Conservation (phyloP, 1,284 basidiomycete genomes). For the Ganoderma leucocontextum region DNA sequence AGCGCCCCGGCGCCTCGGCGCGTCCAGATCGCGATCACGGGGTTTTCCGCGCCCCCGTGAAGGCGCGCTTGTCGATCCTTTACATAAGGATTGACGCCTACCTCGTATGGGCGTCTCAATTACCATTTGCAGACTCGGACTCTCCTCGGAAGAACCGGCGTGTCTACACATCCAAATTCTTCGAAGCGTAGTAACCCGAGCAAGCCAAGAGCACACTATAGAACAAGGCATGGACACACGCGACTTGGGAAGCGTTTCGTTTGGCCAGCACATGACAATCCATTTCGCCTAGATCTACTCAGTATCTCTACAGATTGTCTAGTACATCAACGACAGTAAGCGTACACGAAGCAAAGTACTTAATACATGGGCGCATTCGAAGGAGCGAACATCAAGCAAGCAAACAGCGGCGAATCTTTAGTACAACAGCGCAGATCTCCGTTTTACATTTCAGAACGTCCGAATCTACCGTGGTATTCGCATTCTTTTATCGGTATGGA, state of each 20-base stretch:
- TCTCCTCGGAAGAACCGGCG: no score
- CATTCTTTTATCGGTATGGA: background rate
- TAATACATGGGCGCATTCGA: background rate
- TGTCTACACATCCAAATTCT: no score
- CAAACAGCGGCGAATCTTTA: background rate
- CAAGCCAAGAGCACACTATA: no score
- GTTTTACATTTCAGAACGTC: constrained; percentile 3
- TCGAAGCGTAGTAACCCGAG: no score
- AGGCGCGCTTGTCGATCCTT: background rate
- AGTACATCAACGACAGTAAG: background rate
- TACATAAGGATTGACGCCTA: background rate
- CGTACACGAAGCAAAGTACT: background rate
- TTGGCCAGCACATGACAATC: background rate
- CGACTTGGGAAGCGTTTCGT: no score
- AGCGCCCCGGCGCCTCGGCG: background rate
- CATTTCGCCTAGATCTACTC: background rate
- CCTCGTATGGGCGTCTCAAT: background rate
- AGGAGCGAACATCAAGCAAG: background rate
- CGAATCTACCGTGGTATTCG: background rate
- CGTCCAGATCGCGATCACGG: constrained; percentile 7
- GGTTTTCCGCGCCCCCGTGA: background rate
- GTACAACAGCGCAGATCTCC: background rate
- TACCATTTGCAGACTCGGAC: background rate
- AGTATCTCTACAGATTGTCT: constrained; percentile 17
- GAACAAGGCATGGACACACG: no score